These are phyloP conservation scores for Ophiostoma sp. DNA, from an alignment of 2,329 filamentous ascomycete genomes.

Conservation along the genomic window DNA sequence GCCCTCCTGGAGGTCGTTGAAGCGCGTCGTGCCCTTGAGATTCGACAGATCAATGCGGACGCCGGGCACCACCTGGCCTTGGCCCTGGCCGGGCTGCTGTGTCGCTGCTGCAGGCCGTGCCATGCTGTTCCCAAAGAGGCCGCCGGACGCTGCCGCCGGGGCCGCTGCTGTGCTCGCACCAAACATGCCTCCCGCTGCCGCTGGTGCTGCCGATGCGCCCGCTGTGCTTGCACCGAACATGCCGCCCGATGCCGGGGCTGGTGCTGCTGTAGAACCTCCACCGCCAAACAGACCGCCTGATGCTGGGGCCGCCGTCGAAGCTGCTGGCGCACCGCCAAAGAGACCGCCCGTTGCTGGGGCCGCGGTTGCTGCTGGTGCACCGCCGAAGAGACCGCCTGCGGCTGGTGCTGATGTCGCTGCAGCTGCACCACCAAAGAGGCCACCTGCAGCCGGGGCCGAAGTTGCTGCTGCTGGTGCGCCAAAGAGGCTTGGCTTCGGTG, in stretches of 20 bases:
- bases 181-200: slow-evolving; percentile 28
- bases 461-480: slow-evolving; percentile 15
- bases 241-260: slow-evolving; percentile 6
- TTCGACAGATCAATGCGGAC: slow-evolving; percentile 74
- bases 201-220: slow-evolving; percentile 23
- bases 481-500: slow-evolving; percentile 18
- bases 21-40: slow-evolving; percentile 80
- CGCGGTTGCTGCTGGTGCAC: neutral
- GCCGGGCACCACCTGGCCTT: slow-evolving; percentile 51
- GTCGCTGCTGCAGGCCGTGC: slow-evolving; percentile 24
- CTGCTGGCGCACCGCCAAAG: slow-evolving; percentile 29
- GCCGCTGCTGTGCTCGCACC: slow-evolving; percentile 19
- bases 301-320: slow-evolving; percentile 29
- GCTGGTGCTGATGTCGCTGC: neutral
- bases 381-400: too few relatives aligned
- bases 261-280: slow-evolving; percentile 3
- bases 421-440: slow-evolving; percentile 12
- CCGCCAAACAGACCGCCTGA: slow-evolving; percentile 17
- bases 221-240: slow-evolving; percentile 29
- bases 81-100: slow-evolving; percentile 37
- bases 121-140: slow-evolving; percentile 19
- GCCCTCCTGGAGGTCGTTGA: slow-evolving; percentile 79
- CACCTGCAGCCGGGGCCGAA: slow-evolving; percentile 9
- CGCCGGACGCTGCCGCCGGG: slow-evolving; percentile 24
- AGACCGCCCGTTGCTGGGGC: slow-evolving; percentile 7